Evolutionary conservation across 805 yeast species (phyloP).

Genomic region (Ascoidea rubescens): DNA sequence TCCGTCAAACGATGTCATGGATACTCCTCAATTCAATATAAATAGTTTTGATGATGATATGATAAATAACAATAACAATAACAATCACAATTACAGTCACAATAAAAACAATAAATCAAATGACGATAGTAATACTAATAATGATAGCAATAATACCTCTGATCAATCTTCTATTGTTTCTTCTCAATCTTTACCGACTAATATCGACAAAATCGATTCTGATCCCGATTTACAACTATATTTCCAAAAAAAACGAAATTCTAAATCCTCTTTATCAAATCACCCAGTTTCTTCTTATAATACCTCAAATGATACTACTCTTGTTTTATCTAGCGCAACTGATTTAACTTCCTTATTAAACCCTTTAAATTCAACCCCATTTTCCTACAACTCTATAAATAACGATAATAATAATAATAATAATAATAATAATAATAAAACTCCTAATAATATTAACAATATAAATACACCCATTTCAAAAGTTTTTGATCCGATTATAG

Average conservation of each 20-base stretch:
- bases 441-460: background rate
- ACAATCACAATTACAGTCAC: slow-evolving; percentile 18
- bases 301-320: background rate
- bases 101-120: slow-evolving; percentile 7
- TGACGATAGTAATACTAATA: slow-evolving; percentile 1
- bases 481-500: background rate
- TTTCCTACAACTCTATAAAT: background rate
- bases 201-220: slow-evolving; percentile 3
- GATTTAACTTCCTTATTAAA: background rate
- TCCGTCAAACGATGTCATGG: slow-evolving; percentile 16
- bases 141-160: slow-evolving; percentile 1
- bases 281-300: background rate
- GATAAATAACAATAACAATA: background rate
- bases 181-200: slow-evolving; percentile 8
- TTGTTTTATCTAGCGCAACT: background rate
- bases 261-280: background rate
- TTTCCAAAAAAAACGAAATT: slow-evolving; percentile 3
- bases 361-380: background rate
- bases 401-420: background rate
- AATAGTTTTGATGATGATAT: no score
- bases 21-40: background rate
- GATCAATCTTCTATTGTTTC: background rate
- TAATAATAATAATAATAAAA: background rate
- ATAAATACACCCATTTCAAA: background rate
- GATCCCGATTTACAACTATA: slow-evolving; percentile 1